These are phyloP conservation scores for Colletotrichum tropicale DNA, from an alignment of 2,329 filamentous ascomycete species.

Conservation along the genomic window DNA sequence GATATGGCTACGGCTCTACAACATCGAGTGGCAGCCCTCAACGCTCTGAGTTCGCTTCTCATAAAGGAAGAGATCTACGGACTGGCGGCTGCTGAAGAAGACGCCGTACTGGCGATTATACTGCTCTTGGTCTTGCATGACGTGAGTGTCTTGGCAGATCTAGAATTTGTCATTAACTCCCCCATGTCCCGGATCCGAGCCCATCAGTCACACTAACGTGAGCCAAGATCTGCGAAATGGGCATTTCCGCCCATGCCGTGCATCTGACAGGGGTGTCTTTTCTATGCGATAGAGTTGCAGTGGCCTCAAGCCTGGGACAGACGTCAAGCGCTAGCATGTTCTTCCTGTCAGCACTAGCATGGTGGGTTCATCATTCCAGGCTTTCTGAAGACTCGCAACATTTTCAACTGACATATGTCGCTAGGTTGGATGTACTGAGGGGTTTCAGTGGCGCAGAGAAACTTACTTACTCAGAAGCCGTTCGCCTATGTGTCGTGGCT, in stretches of 20 bases:
- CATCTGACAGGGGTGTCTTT: constrained; percentile 31
- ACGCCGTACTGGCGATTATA: constrained; percentile 27
- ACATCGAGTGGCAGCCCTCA: constrained; percentile 26
- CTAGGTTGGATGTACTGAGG: constrained; percentile 31
- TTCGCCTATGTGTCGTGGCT: constrained; percentile 27
- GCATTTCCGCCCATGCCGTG: constrained; percentile 28
- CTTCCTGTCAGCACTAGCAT: constrained; percentile 27
- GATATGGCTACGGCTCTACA: constrained; percentile 22
- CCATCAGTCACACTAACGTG: background rate
- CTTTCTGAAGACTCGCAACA: background rate
- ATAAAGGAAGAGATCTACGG: constrained; percentile 21
- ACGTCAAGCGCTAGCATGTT: constrained; percentile 26
- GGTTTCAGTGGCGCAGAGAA: constrained; percentile 35
- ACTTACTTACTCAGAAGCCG: constrained; percentile 26
- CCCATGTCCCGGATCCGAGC: background rate
- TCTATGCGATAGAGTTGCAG: constrained; percentile 27
- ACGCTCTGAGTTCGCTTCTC: constrained; percentile 22
- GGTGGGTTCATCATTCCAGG: constrained; percentile 15
- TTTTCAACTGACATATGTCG: background rate
- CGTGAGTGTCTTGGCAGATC: constrained; percentile 11
- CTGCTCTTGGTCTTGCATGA: constrained; percentile 29
- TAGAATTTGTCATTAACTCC: background rate
- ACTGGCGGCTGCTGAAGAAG: constrained; percentile 22
- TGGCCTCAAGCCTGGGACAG: background rate
- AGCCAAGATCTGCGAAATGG: constrained; percentile 29